phyloP scores from a whole-genome alignment of 805 yeast species.

The Saccharomycopsis guyanensis region DNA sequence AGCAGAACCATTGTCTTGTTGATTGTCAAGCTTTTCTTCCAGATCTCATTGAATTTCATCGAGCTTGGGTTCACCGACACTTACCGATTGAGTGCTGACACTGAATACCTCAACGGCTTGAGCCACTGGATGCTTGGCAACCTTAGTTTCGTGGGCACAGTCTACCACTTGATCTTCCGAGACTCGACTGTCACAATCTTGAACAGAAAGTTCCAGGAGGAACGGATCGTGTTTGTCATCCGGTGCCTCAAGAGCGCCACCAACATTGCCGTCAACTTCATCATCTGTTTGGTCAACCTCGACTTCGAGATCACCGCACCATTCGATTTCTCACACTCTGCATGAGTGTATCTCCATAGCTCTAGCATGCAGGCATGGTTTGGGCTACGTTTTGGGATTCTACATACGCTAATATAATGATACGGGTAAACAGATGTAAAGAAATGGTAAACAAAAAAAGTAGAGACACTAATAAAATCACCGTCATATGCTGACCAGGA shows the following conservation, averaged over 20 bases:
- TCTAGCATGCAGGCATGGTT: no score
- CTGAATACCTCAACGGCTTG: not conserved
- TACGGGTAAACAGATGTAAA: no score
- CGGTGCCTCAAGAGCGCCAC: conserved; percentile 10
- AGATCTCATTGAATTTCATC: conserved; percentile 9
- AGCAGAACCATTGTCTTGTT: conserved; percentile 8
- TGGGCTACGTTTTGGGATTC: no score
- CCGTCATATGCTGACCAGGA: no score
- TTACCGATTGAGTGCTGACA: not conserved
- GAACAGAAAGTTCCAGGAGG: conserved; percentile 11
- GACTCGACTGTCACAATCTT: not conserved
- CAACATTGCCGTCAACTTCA: conserved; percentile 8
- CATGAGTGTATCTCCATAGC: no score
- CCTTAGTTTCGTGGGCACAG: not conserved
- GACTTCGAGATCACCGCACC: conserved; percentile 1
- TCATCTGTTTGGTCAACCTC: conserved; percentile 16
- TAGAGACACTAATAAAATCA: no score
- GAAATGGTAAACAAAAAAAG: no score
- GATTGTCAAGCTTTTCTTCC: conserved; percentile 11
- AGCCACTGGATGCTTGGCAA: not conserved
- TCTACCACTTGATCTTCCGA: not conserved
- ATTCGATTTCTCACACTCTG: no score
- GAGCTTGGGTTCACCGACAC: conserved; percentile 12
- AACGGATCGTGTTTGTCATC: conserved; percentile 5
- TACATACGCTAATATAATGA: no score